phyloP scores from a whole-genome alignment of 2,329 filamentous ascomycete species.

The Ambrosiella xylebori region DNA sequence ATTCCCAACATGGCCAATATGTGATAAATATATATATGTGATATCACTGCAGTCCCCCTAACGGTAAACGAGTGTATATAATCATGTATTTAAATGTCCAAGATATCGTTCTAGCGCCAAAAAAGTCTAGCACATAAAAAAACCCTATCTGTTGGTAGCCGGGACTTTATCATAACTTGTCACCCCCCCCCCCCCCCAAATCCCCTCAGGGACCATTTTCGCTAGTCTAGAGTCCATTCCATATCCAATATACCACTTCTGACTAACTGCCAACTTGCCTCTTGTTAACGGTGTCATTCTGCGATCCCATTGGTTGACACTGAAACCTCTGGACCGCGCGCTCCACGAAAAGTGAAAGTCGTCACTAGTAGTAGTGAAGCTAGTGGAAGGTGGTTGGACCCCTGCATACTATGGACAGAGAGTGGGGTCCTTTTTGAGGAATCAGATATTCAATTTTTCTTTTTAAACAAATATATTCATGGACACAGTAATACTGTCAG shows the following conservation, averaged over 20 bases:
- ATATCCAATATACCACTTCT: neutral
- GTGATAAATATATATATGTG: no score
- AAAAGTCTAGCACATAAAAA: neutral
- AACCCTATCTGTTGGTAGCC: neutral
- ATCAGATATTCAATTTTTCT: neutral
- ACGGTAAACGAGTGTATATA: no score
- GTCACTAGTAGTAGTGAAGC: neutral
- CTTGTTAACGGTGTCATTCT: neutral
- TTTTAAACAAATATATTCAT: neutral
- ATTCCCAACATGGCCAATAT: no score
- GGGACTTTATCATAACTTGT: neutral
- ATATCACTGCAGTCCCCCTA: no score
- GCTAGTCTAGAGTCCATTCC: no score
- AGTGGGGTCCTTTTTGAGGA: neutral
- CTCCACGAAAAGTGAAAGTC: neutral
- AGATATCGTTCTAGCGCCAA: no score
- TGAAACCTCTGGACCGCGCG: neutral
- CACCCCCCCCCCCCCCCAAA: neutral
- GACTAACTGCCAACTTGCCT: neutral
- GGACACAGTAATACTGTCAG: neutral
- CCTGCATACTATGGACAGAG: neutral
- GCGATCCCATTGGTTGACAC: neutral
- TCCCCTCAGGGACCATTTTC: neutral
- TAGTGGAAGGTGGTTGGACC: neutral
- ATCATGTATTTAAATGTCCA: no score